These are phyloP conservation scores for Barnettozyma hawaiiensis DNA, from an alignment of 1,139 yeast species.

Conservation along the genomic window DNA sequence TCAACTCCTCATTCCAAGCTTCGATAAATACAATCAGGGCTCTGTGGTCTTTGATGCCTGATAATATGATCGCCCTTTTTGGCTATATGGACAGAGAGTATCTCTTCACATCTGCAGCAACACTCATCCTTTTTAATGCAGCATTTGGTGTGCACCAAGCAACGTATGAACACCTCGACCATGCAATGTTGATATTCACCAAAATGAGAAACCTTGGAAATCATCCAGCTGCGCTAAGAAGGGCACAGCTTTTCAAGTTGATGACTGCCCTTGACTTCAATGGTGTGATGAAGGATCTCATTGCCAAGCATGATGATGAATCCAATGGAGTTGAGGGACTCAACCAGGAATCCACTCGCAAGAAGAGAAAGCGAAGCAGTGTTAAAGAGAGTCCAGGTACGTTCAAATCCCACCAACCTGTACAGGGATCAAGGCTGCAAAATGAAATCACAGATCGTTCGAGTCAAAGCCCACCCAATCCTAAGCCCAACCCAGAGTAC, in stretches of 20 bases:
- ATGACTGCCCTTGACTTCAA: constrained; percentile 63
- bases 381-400: not conserved
- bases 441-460: not conserved
- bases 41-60: constrained; percentile 66
- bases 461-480: not conserved
- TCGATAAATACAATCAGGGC: constrained; percentile 74
- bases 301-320: constrained; percentile 54
- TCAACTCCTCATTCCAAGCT: constrained; percentile 81
- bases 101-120: constrained; percentile 74
- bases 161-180: constrained; percentile 66
- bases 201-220: constrained; percentile 73
- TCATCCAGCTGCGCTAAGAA: constrained; percentile 69
- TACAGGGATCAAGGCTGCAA: constrained; percentile 1
- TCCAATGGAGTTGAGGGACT: constrained; percentile 1
- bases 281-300: constrained; percentile 53
- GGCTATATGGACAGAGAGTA: constrained; percentile 91
- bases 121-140: constrained; percentile 67
- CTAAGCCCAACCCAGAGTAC: constrained; percentile 1
- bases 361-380: constrained; percentile 5
- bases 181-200: constrained; percentile 63
- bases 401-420: constrained; percentile 4
- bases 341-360: not conserved
- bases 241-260: constrained; percentile 65
- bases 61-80: constrained; percentile 74
- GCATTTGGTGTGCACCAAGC: constrained; percentile 82